These are phyloP conservation scores for Fusarium palustre DNA, from an alignment of 2,329 filamentous ascomycete species.

Conservation along the genomic window DNA sequence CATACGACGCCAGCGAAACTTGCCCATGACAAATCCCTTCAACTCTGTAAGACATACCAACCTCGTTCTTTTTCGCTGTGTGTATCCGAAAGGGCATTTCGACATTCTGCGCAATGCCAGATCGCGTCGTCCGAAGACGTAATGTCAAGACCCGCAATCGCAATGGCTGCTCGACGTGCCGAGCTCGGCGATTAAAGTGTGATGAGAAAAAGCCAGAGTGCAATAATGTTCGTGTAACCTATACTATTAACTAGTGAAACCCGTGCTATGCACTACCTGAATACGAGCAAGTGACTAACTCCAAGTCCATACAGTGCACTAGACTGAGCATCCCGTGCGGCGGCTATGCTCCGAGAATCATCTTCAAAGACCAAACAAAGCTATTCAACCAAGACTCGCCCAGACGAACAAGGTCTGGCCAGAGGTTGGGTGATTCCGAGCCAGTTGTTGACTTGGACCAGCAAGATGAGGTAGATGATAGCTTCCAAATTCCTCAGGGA, in stretches of 20 bases:
- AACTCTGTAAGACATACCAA: not conserved
- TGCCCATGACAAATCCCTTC: not conserved
- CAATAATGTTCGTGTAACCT: constrained; percentile 8
- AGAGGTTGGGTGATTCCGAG: not conserved
- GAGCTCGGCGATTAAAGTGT: constrained; percentile 27
- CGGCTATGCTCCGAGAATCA: constrained; percentile 25
- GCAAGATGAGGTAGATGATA: not conserved
- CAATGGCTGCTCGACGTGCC: constrained; percentile 27
- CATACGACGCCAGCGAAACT: not conserved
- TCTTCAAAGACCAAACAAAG: constrained; percentile 36
- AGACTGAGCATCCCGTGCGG: constrained; percentile 24
- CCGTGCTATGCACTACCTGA: too few species aligned
- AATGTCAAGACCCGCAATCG: constrained; percentile 30
- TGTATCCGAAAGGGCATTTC: not conserved
- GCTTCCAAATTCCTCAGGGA: not conserved
- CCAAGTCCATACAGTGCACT: not conserved
- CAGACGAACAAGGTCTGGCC: not conserved
- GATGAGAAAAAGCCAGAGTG: constrained; percentile 29
- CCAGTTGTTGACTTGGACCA: not conserved
- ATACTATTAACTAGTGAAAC: not conserved
- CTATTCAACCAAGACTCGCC: constrained; percentile 7
- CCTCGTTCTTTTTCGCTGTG: constrained; percentile 5
- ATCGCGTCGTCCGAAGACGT: constrained; percentile 6
- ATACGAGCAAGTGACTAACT: not conserved
- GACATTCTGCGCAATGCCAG: constrained; percentile 1